Evolutionary conservation across 257 asterid genomes (phyloP), one percentile per base, ranked within the genome.

Genomic region (Nicotiana otophora): DNA sequence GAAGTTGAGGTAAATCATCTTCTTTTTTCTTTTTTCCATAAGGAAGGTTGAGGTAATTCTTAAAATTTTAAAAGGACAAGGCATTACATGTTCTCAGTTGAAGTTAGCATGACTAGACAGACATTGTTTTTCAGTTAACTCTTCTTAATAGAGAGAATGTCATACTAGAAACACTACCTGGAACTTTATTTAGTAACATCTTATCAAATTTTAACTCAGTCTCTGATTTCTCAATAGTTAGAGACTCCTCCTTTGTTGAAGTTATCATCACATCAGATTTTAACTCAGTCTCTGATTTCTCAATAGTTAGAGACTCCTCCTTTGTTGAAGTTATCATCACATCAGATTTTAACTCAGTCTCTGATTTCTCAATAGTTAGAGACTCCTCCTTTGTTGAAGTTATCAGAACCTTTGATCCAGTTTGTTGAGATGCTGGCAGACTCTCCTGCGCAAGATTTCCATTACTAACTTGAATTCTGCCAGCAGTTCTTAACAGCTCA

Each of bases 371-470:
- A 42, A 68, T 62, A 60, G 81, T 75, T 48, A 23, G 62, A 26
- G 91, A 84, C 65, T 78, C 92, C 33, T 82, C 81, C 57, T 72
- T 63, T 28, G 80, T 75, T 28, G 93, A 83, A 60, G 94, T 81
- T 81, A 90, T 84, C 75, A 72, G 87, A 81, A 89, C 20, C 85
- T 84, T 88, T 46, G 85, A 54, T 69, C 90, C 95, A 87, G 81
- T 93, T 64, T 87, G 85, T 81, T 77, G 85, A 61, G 90, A 31
- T 79, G 83, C 79, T 62, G 87, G 78, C 76, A 77, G 65, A 58
- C 63, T 55, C 82, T 80, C 82, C 79, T 84, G 84, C 48, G 82
- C 67, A 82, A 78, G 55, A 31, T 82, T 87, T 34, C 79, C 92
- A 46, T 76, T 80, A 62, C 83, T 63, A 77, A 82, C 86, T 66